A percentile compares a stretch with the other conserved stretches of the same genome.
Conservation (phyloP, 768 basidiomycete genomes). For the Podaxis sp. region DNA sequence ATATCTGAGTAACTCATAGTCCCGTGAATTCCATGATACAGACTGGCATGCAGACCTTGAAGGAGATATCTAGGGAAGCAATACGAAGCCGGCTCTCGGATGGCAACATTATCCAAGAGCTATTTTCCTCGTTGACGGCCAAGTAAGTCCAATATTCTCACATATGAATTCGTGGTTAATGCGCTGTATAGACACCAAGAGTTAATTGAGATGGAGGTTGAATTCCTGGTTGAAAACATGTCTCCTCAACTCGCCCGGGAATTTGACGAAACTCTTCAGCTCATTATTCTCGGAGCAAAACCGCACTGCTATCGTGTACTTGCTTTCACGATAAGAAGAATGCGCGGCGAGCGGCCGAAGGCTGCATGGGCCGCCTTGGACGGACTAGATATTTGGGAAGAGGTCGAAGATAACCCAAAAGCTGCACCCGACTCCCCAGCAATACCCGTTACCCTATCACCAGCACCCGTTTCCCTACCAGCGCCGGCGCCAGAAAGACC, state of each 20-base stretch:
- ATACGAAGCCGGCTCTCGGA: not conserved
- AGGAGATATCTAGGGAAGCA: not conserved
- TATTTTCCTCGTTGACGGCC: not conserved
- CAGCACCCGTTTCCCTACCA: too few species aligned
- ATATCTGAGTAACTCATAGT: not conserved
- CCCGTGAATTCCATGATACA: not conserved
- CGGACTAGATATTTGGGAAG: not conserved
- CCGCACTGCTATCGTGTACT: not conserved
- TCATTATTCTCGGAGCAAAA: not conserved
- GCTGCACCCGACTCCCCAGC: not conserved
- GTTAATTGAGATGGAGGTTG: constrained; percentile 1
- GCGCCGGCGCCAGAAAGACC: too few species aligned
- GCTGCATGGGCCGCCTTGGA: not conserved
- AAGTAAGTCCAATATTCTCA: not conserved
- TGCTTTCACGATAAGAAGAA: constrained; percentile 1
- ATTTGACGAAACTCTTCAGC: not conserved
- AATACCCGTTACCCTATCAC: too few species aligned
- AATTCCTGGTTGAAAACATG: constrained; percentile 4
- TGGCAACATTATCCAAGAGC: not conserved
- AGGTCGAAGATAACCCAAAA: not conserved
- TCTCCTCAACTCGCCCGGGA: constrained; percentile 2
- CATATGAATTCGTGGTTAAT: not conserved
- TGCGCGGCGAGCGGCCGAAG: not conserved
- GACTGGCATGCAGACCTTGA: not conserved
- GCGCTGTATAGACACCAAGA: constrained; percentile 1